Evolutionary conservation across 345 rosid genomes (phyloP), one percentile per base, ranked within the genome.

Genomic region (Moringa oleifera): DNA sequence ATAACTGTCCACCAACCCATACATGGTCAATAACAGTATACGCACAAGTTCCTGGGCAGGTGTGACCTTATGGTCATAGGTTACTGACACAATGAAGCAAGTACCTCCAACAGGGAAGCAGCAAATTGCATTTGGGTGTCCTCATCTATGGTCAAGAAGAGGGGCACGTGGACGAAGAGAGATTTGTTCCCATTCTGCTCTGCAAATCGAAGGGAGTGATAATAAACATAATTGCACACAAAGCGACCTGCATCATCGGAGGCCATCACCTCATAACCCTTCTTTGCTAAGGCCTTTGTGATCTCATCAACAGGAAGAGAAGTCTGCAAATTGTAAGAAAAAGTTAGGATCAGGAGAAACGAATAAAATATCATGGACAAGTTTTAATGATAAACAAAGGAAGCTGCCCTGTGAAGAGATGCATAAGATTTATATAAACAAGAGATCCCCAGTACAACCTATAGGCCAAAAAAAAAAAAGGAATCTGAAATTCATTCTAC

Each of bases 181-280:
- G 99, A 83, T 67, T 75, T 81, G 58, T 63, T 79, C 61, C 82
- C 88, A 21, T 81, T 94, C 82, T 81, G 78, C 64, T 88, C 95
- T 17, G 96, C 99, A 72, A 94, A 90, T 62, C 87, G 74, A 59
- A 94, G 93, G 54, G 99, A 94, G 46, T 94, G 97, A 61, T 94
- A 94, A 76, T 94, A 94, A 24, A 90, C 90, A 36, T 90, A 94
- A 75, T 93, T 94, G 91, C 99, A 94, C 25, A 94, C 99, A 65
- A 94, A 94, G 53, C 99, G 85, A 23, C 99, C 99, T 0, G 99
- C 99, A 72, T 94, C 99, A 68, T 83, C 82, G 0, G 99, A 94
- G 25, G 80, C 65, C 79, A 79, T 82, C 69, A 90, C 95, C 8
- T 94, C 93, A 55, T 68, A 85, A 46, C 97, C 97, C 60, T 83